Conservation (phyloP, 148 eudicot genomes). For the Chenopodium suecicum region DNA sequence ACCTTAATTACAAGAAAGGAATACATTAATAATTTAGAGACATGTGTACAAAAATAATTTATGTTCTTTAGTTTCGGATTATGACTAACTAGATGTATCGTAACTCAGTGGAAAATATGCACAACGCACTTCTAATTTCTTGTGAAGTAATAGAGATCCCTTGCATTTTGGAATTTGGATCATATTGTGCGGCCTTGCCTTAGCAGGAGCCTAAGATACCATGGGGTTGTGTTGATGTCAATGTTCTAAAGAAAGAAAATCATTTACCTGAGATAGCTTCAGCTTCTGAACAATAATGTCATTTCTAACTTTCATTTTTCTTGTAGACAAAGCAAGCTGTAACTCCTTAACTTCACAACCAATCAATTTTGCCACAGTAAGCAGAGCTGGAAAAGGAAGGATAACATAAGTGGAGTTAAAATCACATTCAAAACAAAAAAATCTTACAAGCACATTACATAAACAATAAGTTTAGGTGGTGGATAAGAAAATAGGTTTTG, state of each 20-base stretch:
- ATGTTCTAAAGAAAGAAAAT: conserved; percentile 7
- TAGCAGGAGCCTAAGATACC: neutral
- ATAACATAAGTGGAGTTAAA: conserved; percentile 3
- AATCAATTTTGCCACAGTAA: conserved; percentile 71
- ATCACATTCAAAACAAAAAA: conserved; percentile 1
- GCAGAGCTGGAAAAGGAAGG: conserved; percentile 56
- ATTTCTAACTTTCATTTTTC: conserved; percentile 76
- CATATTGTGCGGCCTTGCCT: neutral
- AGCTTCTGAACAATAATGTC: conserved; percentile 77
- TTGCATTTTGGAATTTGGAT: neutral
- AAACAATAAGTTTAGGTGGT: neutral
- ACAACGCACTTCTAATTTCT: neutral
- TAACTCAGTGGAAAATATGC: neutral
- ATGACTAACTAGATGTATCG: neutral
- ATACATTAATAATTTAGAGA: neutral
- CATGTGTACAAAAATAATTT: neutral
- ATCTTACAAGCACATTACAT: neutral
- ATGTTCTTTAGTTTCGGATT: neutral
- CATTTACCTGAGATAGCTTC: conserved; percentile 66
- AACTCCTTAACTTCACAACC: conserved; percentile 65
- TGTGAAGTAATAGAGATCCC: neutral
- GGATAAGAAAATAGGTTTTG: neutral
- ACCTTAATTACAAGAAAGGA: neutral
- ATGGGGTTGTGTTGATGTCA: neutral
- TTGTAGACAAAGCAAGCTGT: conserved; percentile 69